Conservation (phyloP, 169 alveolate genomes). For the Besnoitia besnoiti region DNA sequence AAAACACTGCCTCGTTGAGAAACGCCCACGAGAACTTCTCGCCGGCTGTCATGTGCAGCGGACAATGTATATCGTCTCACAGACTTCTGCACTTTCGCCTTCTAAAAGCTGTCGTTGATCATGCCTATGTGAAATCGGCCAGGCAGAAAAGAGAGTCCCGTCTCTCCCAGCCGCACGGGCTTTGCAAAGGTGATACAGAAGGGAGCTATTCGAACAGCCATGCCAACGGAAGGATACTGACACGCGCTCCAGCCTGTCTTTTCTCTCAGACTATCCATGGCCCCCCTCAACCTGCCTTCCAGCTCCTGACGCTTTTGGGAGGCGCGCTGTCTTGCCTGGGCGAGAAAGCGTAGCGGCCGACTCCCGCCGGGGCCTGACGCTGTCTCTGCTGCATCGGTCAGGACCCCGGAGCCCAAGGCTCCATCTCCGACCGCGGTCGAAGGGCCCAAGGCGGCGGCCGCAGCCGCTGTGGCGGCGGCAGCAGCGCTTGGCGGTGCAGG, state of each 20-base stretch:
- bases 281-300: background rate
- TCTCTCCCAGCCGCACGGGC: background rate
- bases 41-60: no score
- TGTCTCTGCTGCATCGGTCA: background rate
- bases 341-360: background rate
- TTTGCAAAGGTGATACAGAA: background rate
- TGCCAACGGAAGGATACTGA: background rate
- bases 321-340: background rate
- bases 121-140: conserved; percentile 17
- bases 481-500: background rate
- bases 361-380: background rate
- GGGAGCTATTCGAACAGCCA: background rate
- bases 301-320: background rate
- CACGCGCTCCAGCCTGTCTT: background rate
- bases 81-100: no score
- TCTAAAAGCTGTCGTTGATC: background rate
- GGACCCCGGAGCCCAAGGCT: background rate
- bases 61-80: no score
- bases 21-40: no score
- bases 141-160: background rate
- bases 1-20: no score
- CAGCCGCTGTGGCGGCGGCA: background rate
- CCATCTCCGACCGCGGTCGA: background rate
- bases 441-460: conserved; percentile 3
- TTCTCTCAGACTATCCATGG: background rate